A percentile compares a stretch with the other conserved stretches of the same genome.
Conservation (phyloP, 1,284 basidiomycete species). For the Ganoderma multipileum region DNA sequence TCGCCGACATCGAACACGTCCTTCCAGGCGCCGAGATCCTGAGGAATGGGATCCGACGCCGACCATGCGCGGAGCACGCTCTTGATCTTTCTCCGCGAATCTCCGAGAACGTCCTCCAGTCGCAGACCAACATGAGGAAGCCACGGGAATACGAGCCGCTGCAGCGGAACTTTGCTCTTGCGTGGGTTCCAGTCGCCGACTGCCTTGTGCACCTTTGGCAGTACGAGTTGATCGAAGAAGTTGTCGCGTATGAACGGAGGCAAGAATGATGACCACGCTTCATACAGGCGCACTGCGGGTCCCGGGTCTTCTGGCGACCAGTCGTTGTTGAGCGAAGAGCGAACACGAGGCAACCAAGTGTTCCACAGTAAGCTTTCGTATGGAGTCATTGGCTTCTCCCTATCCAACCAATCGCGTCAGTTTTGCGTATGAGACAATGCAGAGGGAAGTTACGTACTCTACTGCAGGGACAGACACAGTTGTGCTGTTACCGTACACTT, state of each 20-base stretch:
- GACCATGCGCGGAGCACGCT: slow-evolving; percentile 81
- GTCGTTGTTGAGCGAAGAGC: slow-evolving; percentile 90
- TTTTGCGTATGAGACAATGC: not conserved
- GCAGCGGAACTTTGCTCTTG: slow-evolving; percentile 65
- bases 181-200: slow-evolving; percentile 86
- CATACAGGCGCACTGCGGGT: slow-evolving; percentile 83
- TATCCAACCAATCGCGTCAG: slow-evolving; percentile 26
- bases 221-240: slow-evolving; percentile 91
- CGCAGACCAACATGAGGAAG: slow-evolving; percentile 85
- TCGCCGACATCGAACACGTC: slow-evolving; percentile 82
- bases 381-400: slow-evolving; percentile 85
- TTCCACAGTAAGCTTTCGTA: slow-evolving; percentile 96
- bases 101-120: slow-evolving; percentile 81
- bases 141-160: slow-evolving; percentile 95
- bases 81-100: slow-evolving; percentile 87
- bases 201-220: slow-evolving; percentile 89
- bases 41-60: slow-evolving; percentile 76
- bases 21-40: slow-evolving; percentile 81
- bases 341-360: slow-evolving; percentile 93
- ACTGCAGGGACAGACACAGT: slow-evolving; percentile 40
- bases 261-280: slow-evolving; percentile 87
- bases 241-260: slow-evolving; percentile 95
- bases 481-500: slow-evolving; percentile 60
- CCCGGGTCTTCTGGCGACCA: slow-evolving; percentile 83
- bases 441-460: slow-evolving; percentile 43